Percentiles rank a stretch among this genome's conserved stretches.
phyloP scores from a whole-genome alignment of 176 grass and related monocot species.

The Musa acuminata region DNA sequence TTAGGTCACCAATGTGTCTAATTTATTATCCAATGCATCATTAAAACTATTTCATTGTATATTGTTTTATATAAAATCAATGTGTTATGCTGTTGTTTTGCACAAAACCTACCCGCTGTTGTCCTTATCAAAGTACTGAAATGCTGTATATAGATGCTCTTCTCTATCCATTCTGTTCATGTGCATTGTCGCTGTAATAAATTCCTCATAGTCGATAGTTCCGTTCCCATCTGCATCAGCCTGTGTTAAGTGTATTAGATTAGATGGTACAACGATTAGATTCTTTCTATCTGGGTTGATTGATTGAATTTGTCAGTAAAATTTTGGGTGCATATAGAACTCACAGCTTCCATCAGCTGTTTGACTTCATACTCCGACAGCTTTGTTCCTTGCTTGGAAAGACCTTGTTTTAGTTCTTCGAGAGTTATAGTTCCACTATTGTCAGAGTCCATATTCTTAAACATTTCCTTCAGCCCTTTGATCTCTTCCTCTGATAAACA shows the following conservation, averaged over 20 bases:
- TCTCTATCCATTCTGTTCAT: constrained; percentile 10
- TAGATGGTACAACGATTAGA: too few species aligned
- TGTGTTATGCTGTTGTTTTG: neutral
- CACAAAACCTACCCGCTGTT: neutral
- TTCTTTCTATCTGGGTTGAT: neutral
- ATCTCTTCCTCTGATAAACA: constrained; percentile 12
- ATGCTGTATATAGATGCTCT: constrained; percentile 10
- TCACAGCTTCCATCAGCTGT: constrained; percentile 8
- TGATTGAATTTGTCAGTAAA: neutral
- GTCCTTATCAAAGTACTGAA: constrained; percentile 6
- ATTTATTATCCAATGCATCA: neutral
- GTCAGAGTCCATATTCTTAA: constrained; percentile 8
- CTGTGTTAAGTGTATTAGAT: neutral
- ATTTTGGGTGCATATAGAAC: neutral
- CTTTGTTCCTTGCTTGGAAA: neutral
- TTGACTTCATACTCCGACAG: neutral
- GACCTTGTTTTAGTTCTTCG: constrained; percentile 1
- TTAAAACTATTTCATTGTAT: too few species aligned
- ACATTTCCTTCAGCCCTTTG: constrained; percentile 10
- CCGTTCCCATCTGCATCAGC: constrained; percentile 8
- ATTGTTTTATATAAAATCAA: neutral
- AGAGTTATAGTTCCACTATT: constrained; percentile 13
- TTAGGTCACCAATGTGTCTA: neutral
- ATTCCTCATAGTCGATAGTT: constrained; percentile 9
- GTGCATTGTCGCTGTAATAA: constrained; percentile 7